Evolutionary conservation across 2,329 filamentous ascomycete genomes (phyloP).

Genomic region (Xylaria sp.): DNA sequence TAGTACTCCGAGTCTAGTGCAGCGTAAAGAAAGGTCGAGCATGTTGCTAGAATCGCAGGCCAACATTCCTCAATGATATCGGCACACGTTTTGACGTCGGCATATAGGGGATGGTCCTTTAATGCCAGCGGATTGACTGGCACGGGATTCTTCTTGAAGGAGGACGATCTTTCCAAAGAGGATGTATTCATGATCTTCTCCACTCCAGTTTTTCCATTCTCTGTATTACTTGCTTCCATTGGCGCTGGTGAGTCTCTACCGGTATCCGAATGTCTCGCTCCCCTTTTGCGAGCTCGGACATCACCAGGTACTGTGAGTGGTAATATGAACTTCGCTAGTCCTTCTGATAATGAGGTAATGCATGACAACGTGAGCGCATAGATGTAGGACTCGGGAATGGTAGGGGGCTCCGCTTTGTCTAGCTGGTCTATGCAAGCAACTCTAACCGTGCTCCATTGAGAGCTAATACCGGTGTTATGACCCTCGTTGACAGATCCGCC

Average conservation of each 20-base stretch:
- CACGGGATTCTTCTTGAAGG: conserved; percentile 79
- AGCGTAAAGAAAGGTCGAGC: conserved; percentile 94
- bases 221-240: conserved; percentile 51
- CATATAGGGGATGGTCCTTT: conserved; percentile 75
- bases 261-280: conserved; percentile 55
- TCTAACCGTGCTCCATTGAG: conserved; percentile 88
- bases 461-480: conserved; percentile 81
- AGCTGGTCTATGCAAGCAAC: conserved; percentile 93
- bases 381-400: conserved; percentile 90
- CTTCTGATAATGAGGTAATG: conserved; percentile 90
- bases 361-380: conserved; percentile 91
- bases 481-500: conserved; percentile 75
- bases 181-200: conserved; percentile 45
- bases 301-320: conserved; percentile 89
- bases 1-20: conserved; percentile 94
- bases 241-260: conserved; percentile 58
- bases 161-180: conserved; percentile 68
- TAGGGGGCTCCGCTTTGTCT: conserved; percentile 87
- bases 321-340: conserved; percentile 90
- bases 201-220: conserved; percentile 47
- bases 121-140: conserved; percentile 85
- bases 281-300: conserved; percentile 63
- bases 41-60: conserved; percentile 94
- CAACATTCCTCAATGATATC: conserved; percentile 90
- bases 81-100: conserved; percentile 80